These are phyloP conservation scores for Salix caprea DNA, from an alignment of 345 rosid species.

Conservation along the genomic window DNA sequence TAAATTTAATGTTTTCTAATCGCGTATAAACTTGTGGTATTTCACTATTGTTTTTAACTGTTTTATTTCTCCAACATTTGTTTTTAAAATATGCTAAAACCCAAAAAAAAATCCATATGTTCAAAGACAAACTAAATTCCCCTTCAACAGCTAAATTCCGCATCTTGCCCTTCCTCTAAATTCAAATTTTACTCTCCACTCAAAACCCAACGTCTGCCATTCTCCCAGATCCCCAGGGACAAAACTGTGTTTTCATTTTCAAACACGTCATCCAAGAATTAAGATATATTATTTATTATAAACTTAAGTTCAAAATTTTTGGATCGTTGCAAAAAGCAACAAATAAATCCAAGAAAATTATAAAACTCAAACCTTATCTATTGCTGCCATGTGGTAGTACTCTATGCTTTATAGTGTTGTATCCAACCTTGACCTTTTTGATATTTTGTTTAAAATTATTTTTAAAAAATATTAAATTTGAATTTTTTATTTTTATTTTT, in stretches of 20 bases:
- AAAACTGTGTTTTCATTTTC: background rate
- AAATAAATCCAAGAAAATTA: background rate
- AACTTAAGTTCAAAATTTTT: background rate
- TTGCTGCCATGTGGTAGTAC: background rate
- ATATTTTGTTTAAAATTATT: too few relatives aligned
- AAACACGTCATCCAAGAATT: background rate
- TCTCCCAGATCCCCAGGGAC: background rate
- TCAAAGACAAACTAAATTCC: background rate
- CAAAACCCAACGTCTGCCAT: background rate
- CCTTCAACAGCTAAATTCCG: background rate
- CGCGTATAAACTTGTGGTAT: too few relatives aligned
- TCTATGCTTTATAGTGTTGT: too few relatives aligned
- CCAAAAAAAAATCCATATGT: too few relatives aligned
- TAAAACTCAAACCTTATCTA: background rate
- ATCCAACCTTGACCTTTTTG: too few relatives aligned
- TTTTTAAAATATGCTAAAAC: too few relatives aligned
- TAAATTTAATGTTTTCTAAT: too few relatives aligned
- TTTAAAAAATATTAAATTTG: too few relatives aligned
- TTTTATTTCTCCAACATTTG: too few relatives aligned
- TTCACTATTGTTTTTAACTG: too few relatives aligned
- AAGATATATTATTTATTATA: background rate
- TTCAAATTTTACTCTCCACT: background rate
- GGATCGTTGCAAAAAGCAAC: conserved; percentile 5
- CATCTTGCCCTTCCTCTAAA: background rate
- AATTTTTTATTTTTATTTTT: too few relatives aligned